Percentiles rank a stretch among this genome's conserved stretches.
Evolutionary conservation across 192 early-diverging fungal genomes (phyloP).

Genomic region (Chytriomyces sp.): DNA sequence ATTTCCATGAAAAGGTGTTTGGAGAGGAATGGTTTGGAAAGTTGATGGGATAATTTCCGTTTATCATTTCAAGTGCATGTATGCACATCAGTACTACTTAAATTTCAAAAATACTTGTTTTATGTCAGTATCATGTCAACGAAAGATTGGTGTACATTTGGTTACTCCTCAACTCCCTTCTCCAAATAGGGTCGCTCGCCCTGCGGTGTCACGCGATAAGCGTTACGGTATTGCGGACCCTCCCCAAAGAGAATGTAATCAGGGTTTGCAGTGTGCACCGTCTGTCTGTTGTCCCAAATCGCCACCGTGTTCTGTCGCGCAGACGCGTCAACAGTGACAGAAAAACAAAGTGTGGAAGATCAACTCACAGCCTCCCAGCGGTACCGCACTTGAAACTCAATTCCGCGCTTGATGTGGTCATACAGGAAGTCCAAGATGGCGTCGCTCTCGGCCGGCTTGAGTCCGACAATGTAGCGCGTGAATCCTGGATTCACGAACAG

Average conservation of each 20-base stretch:
- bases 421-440: slow-evolving; percentile 58
- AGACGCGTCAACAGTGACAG: slow-evolving; percentile 29
- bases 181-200: slow-evolving; percentile 45
- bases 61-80: no score
- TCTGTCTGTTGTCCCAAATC: slow-evolving; percentile 68
- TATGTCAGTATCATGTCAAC: no score
- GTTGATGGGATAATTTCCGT: background rate
- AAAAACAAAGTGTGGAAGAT: no score
- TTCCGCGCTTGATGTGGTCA: slow-evolving; percentile 52
- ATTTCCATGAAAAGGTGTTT: slow-evolving; percentile 9
- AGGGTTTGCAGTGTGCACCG: slow-evolving; percentile 51
- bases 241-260: slow-evolving; percentile 22
- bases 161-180: no score
- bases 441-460: slow-evolving; percentile 56
- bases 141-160: no score
- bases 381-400: slow-evolving; percentile 61
- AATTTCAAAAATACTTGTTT: no score
- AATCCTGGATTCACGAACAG: slow-evolving; percentile 67
- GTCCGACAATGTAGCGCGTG: slow-evolving; percentile 55
- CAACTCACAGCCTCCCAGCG: slow-evolving; percentile 41
- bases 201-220: slow-evolving; percentile 30
- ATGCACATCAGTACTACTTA: no score
- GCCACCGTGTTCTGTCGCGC: slow-evolving; percentile 59
- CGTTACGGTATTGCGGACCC: slow-evolving; percentile 23
- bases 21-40: slow-evolving; percentile 25